These are phyloP conservation scores for Colletotrichum gigasporum DNA, from an alignment of 2,329 filamentous ascomycete genomes.

Conservation along the genomic window DNA sequence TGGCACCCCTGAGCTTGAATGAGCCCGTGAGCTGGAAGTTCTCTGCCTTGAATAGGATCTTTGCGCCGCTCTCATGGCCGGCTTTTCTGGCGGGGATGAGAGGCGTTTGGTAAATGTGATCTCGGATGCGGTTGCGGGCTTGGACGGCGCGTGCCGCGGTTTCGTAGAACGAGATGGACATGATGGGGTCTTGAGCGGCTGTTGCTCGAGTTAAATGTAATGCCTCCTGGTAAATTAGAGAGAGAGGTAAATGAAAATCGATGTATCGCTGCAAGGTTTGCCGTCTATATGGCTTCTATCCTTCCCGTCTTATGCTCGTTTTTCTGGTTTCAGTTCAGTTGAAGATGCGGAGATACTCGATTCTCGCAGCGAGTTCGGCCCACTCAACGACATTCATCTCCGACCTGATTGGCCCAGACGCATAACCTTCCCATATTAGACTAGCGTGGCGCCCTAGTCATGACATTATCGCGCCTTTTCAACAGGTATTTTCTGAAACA, in stretches of 20 bases:
- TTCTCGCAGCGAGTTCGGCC: too few species aligned
- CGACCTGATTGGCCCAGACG: not conserved
- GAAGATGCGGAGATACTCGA: not conserved
- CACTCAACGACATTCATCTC: too few species aligned
- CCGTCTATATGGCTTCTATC: too few species aligned
- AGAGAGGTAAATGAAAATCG: not conserved
- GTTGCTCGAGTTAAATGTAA: not conserved
- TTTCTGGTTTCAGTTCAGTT: not conserved
- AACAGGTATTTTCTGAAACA: too few species aligned
- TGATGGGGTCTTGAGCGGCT: not conserved
- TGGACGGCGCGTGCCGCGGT: conserved; percentile 29
- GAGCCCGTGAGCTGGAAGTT: conserved; percentile 39
- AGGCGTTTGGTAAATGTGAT: conserved; percentile 36
- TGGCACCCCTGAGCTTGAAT: conserved; percentile 39
- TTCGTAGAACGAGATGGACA: conserved; percentile 15
- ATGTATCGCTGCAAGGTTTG: not conserved
- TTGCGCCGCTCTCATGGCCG: not conserved
- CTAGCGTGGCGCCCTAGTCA: not conserved
- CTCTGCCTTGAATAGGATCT: conserved; percentile 37
- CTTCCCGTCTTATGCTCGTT: too few species aligned
- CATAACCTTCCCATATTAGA: not conserved
- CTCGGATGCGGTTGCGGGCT: conserved; percentile 31
- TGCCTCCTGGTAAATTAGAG: not conserved
- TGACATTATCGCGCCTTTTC: too few species aligned
- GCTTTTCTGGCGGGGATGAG: conserved; percentile 29